Conservation (phyloP, 768 basidiomycete genomes). For the Daedaleopsis sinensis region DNA sequence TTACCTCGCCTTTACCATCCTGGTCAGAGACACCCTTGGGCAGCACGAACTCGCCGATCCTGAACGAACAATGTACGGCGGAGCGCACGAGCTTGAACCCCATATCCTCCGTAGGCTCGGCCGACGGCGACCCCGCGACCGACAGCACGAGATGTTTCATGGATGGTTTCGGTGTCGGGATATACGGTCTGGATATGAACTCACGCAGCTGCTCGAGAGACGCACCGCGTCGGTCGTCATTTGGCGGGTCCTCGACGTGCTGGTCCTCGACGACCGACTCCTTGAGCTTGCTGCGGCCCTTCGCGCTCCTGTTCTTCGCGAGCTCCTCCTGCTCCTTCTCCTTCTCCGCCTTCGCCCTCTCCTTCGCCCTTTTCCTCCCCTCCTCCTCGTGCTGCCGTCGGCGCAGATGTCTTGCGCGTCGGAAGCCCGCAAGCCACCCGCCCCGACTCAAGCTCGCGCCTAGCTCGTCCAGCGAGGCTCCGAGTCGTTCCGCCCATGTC, state of each 20-base stretch:
- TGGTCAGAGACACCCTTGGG: not conserved
- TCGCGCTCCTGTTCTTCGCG: constrained; percentile 13
- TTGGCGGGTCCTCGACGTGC: constrained; percentile 6
- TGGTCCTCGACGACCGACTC: constrained; percentile 14
- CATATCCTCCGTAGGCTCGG: constrained; percentile 40
- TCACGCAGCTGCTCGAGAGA: constrained; percentile 31
- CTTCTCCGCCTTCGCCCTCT: constrained; percentile 26
- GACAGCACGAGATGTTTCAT: constrained; percentile 56
- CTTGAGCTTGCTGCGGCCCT: constrained; percentile 20
- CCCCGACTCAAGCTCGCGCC: constrained; percentile 41
- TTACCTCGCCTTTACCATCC: constrained; percentile 19
- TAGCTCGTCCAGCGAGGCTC: constrained; percentile 51
- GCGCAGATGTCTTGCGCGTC: constrained; percentile 36
- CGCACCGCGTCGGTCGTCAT: constrained; percentile 9
- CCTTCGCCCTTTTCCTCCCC: constrained; percentile 24
- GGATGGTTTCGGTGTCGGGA: constrained; percentile 33
- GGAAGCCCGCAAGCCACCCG: constrained; percentile 52
- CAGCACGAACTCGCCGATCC: constrained; percentile 28
- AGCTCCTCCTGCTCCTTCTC: constrained; percentile 24
- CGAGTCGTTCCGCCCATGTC: constrained; percentile 48
- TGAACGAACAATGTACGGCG: constrained; percentile 48
- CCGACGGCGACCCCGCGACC: constrained; percentile 38
- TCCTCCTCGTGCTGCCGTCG: constrained; percentile 30
- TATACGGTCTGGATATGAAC: constrained; percentile 30
- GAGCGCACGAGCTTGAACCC: constrained; percentile 22